Evolutionary conservation across 257 asterid species (phyloP).

Genomic region (Henckelia pumila): DNA sequence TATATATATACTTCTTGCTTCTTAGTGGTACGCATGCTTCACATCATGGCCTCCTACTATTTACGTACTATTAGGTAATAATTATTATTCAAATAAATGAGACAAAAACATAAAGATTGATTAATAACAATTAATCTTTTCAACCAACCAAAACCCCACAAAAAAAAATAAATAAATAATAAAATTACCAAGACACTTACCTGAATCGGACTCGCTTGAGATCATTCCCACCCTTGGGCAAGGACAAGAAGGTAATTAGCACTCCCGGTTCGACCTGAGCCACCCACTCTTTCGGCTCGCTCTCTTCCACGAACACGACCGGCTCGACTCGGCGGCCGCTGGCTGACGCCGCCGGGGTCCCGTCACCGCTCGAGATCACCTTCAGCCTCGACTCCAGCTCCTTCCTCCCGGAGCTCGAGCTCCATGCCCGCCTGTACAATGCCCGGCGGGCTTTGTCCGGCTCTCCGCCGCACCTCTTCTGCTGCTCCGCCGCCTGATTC

Average conservation of each 20-base stretch:
- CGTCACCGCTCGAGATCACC: constrained; percentile 89
- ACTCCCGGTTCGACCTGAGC: constrained; percentile 99
- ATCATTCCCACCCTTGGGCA: constrained; percentile 95
- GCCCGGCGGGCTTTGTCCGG: constrained; percentile 64
- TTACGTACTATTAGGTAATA: neutral
- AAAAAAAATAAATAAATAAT: neutral
- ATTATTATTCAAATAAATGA: neutral
- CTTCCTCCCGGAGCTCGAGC: constrained; percentile 85
- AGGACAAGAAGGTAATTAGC: constrained; percentile 78
- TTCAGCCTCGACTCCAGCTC: constrained; percentile 82
- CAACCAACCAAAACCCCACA: constrained; percentile 6
- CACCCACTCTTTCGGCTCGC: constrained; percentile 96
- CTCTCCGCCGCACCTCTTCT: constrained; percentile 34
- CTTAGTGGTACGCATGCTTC: too few species aligned
- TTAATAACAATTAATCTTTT: constrained; percentile 1
- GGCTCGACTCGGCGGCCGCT: constrained; percentile 86
- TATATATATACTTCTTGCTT: too few species aligned
- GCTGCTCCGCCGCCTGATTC: constrained; percentile 40
- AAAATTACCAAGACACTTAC: constrained; percentile 34
- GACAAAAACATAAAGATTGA: neutral
- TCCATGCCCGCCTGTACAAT: constrained; percentile 75
- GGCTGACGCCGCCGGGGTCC: constrained; percentile 83
- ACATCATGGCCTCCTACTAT: too few species aligned
- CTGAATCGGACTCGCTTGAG: constrained; percentile 93
- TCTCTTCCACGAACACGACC: constrained; percentile 85